Conservation (phyloP, 805 yeast genomes). For the Suhomyces sp. region DNA sequence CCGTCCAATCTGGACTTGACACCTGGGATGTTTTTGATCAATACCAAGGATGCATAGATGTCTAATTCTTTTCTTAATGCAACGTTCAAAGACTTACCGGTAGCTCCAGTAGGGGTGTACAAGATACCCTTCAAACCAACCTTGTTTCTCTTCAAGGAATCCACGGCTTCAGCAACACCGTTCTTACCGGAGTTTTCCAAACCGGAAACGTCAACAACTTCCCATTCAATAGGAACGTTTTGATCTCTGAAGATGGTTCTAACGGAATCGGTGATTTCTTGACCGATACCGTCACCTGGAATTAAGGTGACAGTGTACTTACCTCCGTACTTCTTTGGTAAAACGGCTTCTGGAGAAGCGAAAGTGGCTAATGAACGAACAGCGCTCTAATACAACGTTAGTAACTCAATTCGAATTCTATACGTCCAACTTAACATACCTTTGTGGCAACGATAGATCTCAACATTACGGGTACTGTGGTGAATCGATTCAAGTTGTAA, state of each 20-base stretch:
- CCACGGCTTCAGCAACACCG: constrained; percentile 79
- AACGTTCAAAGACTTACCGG: constrained; percentile 86
- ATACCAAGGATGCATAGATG: constrained; percentile 91
- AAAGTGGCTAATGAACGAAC: constrained; percentile 52
- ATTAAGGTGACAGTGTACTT: constrained; percentile 89
- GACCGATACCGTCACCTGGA: constrained; percentile 98
- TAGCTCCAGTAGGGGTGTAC: constrained; percentile 78
- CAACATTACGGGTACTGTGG: constrained; percentile 12
- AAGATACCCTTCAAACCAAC: constrained; percentile 96
- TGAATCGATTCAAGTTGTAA: background rate
- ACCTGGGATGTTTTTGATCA: constrained; percentile 92
- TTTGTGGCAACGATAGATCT: constrained; percentile 20
- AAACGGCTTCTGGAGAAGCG: constrained; percentile 57
- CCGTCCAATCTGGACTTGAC: constrained; percentile 85
- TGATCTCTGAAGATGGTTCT: constrained; percentile 83
- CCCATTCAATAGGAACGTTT: constrained; percentile 93
- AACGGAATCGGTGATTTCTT: constrained; percentile 92
- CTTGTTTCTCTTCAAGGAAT: constrained; percentile 91
- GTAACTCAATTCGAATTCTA: constrained; percentile 13
- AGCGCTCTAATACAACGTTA: constrained; percentile 27
- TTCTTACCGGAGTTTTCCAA: constrained; percentile 54
- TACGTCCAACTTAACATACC: constrained; percentile 13
- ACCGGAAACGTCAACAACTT: constrained; percentile 49
- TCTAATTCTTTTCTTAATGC: constrained; percentile 96
- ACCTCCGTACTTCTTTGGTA: constrained; percentile 94